Evolutionary conservation across 306 rosid species (phyloP), one percentile per base, ranked within the genome.

Genomic region (Cicer judaicum): DNA sequence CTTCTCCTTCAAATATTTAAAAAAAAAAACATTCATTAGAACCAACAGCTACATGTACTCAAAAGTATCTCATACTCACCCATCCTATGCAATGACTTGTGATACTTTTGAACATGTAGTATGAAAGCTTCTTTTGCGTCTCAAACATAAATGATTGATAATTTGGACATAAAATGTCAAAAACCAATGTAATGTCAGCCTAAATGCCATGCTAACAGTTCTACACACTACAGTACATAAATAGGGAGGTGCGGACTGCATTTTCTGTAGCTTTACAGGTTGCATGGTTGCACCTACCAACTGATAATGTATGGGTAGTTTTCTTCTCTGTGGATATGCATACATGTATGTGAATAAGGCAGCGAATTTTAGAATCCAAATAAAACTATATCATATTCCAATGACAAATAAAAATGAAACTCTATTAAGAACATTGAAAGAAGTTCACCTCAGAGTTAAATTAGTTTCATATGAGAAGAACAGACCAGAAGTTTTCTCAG

Each of bases 391-490:
- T 64, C 48, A 53, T 56, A 43, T 77, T 73, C 34, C 66, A 34
- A 50, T 38, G 61, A 78, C 52, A 64, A 60, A 60, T 54, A 70
- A 12, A 64, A 77, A 48, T n/a, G 42, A 48, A 63, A 50, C 78
- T 53, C 54, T 19, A 76, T 73, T 38, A 63, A 41, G 46, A 64
- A 72, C 38, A 39, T 55, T 67, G 64, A 74, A 84, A 75, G 78
- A 71, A 80, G 10, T 57, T 92, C 87, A 94, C 97, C 97, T 92
- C 85, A 94, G 88, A 12, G 97, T 94, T 86, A 94, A 89, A 79
- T 92, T 94, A 76, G 91, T 80, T 44, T 92, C 88, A 46, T 94
- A 92, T 18, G 99, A 94, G 88, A 88, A 94, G 82, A 80, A 94
- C 52, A 94, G 92, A 74, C 99, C 99, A 80, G 82, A 16, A 61